Percentiles rank a stretch among this genome's conserved stretches.
Evolutionary conservation across 1,139 yeast species (phyloP).

Genomic region (Blastobotrys persicus): DNA sequence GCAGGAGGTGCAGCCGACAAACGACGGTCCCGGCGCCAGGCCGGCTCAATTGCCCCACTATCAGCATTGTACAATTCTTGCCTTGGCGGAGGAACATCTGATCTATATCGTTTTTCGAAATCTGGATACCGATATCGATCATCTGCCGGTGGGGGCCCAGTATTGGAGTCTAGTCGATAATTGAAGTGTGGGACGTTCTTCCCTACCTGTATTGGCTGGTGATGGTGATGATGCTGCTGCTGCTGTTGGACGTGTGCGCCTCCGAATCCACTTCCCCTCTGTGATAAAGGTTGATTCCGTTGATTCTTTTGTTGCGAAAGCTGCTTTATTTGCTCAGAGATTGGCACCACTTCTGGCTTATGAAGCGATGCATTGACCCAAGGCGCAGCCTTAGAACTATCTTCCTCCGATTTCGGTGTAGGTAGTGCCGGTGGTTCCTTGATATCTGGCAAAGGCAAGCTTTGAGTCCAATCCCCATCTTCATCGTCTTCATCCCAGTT

Average conservation of each 20-base stretch:
- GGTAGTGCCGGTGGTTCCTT: slow-evolving; percentile 4
- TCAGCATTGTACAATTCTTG: slow-evolving; percentile 36
- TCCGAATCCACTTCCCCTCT: not conserved
- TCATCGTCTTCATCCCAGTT: slow-evolving; percentile 47
- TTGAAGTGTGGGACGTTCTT: slow-evolving; percentile 11
- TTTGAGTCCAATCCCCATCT: slow-evolving; percentile 25
- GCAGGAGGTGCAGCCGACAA: slow-evolving; percentile 38
- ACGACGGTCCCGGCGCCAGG: slow-evolving; percentile 17
- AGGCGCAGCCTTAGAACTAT: slow-evolving; percentile 22
- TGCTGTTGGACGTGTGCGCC: slow-evolving; percentile 13
- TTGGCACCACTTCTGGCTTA: slow-evolving; percentile 27
- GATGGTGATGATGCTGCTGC: slow-evolving; percentile 12
- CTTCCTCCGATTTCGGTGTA: slow-evolving; percentile 9
- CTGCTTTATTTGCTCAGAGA: slow-evolving; percentile 31
- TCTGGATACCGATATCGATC: slow-evolving; percentile 32
- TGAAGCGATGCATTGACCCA: slow-evolving; percentile 25
- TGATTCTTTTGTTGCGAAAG: slow-evolving; percentile 22
- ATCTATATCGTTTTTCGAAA: slow-evolving; percentile 32
- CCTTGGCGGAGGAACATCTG: slow-evolving; percentile 29
- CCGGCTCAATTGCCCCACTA: slow-evolving; percentile 26
- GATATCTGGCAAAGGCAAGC: slow-evolving; percentile 3
- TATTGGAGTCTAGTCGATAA: slow-evolving; percentile 9
- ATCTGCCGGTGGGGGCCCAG: slow-evolving; percentile 7
- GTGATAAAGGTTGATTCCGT: not conserved
- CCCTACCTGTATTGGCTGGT: slow-evolving; percentile 6